Base-by-base conservation (phyloP, 495 filamentous ascomycete species). In the Neurospora cerealis region DNA sequence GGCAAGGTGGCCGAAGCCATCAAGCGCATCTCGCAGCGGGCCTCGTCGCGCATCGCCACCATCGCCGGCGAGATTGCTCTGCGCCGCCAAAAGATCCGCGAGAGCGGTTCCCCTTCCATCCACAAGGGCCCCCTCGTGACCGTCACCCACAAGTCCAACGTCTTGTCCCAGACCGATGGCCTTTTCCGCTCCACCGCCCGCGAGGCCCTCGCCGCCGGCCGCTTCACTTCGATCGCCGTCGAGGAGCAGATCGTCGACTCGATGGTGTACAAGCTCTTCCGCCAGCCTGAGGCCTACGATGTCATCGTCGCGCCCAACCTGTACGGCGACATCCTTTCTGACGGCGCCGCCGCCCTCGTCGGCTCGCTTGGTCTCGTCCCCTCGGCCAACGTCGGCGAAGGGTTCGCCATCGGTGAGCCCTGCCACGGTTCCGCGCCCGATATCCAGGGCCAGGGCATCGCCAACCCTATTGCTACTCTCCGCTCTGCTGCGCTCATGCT, bases 221-320 rank as follows among this genome's bases (percentile, higher is more conserved):
- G 85, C 73, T 96, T 91, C 83, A 78, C 78, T 3, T 82, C 79
- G 40, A 85, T 98, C 39, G 83, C 84, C 36, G 88, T 97, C 69
- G 96, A 99, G 81, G 96, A 99, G 87, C 96, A 99, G 87, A 99
- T 99, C 76, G 95, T 99, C 73, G 96, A 99, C 82, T 93, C 90
- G 46, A 99, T 99, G 96, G 93, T 98, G 48, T 99, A 99, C 89
- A 98, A 98, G 87, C 91, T 99, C 62, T 98, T 98, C 90, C 93
- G 94, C 19, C 93, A 97, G 83, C 96, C 96, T 69, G 88, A 89
- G 75, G 89, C 89, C 77, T 99, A 98, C 89, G 96, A 99, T 80
- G 96, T 99, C 72, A 96, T 99, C 77, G 96, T 99, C 44, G 96
- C 96, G 39, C 96, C 96, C 8, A 99, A 99, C 85, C 88, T 99